Base-by-base conservation (phyloP, 2,329 filamentous ascomycete genomes). In the Fusarium denticulatum region DNA sequence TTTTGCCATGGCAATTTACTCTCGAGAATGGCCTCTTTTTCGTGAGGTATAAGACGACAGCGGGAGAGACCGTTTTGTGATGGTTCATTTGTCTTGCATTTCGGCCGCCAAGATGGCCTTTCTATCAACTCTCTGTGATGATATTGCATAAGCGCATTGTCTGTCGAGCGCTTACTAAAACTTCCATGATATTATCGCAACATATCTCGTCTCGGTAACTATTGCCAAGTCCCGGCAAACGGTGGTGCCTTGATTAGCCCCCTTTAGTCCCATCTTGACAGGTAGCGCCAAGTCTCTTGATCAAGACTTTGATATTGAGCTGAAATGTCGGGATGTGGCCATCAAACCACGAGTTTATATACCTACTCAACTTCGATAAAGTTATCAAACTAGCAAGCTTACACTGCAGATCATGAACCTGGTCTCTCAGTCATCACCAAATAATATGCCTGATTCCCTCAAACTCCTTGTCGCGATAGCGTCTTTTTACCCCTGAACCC, bases 401-500 rank as follows among this genome's bases (percentile, higher is more conserved):
- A 34, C 30, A 45, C 6, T 39, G 63, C 40, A 49, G 55, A 67
- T 67, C 63, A 50, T 32, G 46, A 60, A 67, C 64, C 53, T 36
- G 45, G 53, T 55, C 26, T 39, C 9, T n/a, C 20, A 28, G 34
- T 50, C 5, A 34, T 15, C 40, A 28, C 45, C 37, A 55, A 49
- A 14, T 16, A 50, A 46, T 3, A 65, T 64, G n/a, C 49, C 39
- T n/a, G 36, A 34, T 30, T 34, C 18, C 12, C 15, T 53, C 22
- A 26, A 10, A 39, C 47, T 58, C 69, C 66, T 46, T 34, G 67
- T 59, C 55, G 24, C 32, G 45, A 62, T 64, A 62, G 60, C 64
- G 63, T 76, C 71, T 66, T 36, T 40, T 24, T 34, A 60, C 63
- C 69, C 72, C 53, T 66, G 65, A 61, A 61, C 66, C 71, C 64